Conservation (phyloP, 1,284 basidiomycete genomes). For the Pseudozyma sp. region DNA sequence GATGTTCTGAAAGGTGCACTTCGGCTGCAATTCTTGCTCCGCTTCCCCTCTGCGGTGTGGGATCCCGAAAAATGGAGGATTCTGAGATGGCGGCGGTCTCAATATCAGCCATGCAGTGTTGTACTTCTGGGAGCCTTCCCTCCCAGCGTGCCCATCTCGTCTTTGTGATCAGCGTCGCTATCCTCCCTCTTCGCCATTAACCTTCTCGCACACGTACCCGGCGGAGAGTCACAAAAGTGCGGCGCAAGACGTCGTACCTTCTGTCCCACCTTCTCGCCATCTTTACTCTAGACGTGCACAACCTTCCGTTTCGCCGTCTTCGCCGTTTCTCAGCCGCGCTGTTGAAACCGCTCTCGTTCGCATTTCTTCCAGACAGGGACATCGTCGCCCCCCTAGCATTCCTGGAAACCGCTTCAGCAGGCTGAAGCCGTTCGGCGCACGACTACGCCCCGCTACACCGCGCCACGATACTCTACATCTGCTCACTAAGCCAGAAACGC, state of each 20-base stretch:
- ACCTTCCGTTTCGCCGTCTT: background rate
- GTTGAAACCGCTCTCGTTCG: conserved; percentile 1
- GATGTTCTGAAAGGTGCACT: no score
- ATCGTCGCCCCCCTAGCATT: background rate
- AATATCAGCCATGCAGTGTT: no score
- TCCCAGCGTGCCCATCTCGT: no score
- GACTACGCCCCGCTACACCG: background rate
- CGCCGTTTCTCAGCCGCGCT: background rate
- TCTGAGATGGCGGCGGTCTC: no score
- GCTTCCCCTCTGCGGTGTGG: background rate
- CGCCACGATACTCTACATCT: background rate
- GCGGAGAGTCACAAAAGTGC: background rate
- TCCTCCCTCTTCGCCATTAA: background rate
- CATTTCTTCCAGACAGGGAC: conserved; percentile 22
- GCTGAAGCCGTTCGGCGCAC: conserved; percentile 14
- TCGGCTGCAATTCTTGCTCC: no score
- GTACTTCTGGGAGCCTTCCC: no score
- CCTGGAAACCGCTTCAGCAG: conserved; percentile 16
- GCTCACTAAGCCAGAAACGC: conserved; percentile 12
- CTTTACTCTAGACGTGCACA: background rate
- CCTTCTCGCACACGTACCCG: background rate
- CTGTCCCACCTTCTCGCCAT: background rate
- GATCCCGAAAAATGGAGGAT: background rate
- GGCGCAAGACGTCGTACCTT: conserved; percentile 2
- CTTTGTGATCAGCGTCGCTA: background rate